A percentile compares a stretch with the other conserved stretches of the same genome.
Conservation (phyloP, 2,329 filamentous ascomycete species). For the Clonostachys solani region DNA sequence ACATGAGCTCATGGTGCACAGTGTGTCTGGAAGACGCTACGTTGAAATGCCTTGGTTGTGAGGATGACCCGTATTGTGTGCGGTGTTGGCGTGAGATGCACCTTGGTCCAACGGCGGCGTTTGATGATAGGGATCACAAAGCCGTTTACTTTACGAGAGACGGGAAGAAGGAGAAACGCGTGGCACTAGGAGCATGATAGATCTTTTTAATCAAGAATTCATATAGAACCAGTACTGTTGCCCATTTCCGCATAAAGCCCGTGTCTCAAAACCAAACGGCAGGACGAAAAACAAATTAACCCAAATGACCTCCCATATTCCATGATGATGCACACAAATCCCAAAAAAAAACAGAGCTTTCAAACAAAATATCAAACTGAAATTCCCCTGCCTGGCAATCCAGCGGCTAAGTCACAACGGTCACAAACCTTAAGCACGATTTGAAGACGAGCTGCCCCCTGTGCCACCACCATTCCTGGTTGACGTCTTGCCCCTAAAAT, state of each 20-base stretch:
- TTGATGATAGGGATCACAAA: constrained; percentile 66
- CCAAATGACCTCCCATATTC: too few species aligned
- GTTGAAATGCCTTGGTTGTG: constrained; percentile 69
- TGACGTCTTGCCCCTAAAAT: constrained; percentile 60
- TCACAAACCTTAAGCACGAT: neutral
- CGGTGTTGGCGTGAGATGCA: constrained; percentile 83
- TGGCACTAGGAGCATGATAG: constrained; percentile 26
- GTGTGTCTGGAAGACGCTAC: constrained; percentile 79
- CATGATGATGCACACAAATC: too few species aligned
- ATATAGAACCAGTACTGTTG: too few species aligned
- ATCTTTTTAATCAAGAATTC: too few species aligned
- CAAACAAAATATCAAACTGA: too few species aligned
- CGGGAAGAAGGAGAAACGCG: constrained; percentile 21
- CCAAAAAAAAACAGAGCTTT: too few species aligned
- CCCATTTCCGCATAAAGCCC: too few species aligned
- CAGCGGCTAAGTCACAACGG: too few species aligned
- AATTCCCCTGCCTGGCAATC: too few species aligned
- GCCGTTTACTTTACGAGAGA: constrained; percentile 54
- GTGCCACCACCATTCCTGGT: constrained; percentile 9
- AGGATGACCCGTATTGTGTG: constrained; percentile 64
- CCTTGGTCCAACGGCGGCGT: constrained; percentile 61
- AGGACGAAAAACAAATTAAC: too few species aligned
- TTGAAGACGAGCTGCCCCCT: constrained; percentile 1
- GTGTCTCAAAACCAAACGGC: too few species aligned
- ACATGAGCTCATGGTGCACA: constrained; percentile 73